Conservation (phyloP, 2,329 filamentous ascomycete species). For the Penicillium frequentans region DNA sequence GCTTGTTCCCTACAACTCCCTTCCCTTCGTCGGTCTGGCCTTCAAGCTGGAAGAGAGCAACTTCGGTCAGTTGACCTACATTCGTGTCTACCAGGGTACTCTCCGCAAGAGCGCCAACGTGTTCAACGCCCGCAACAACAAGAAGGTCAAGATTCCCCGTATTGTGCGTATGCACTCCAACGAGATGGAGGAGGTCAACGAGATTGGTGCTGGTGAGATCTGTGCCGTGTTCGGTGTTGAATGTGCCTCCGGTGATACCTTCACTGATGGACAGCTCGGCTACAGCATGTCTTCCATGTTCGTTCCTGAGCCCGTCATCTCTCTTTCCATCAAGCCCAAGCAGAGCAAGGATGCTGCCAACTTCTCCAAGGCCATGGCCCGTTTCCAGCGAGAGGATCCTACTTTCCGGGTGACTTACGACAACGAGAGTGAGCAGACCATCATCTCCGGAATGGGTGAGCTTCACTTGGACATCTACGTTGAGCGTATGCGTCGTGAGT, state of each 20-base stretch:
- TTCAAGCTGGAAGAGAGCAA: slow-evolving; percentile 99
- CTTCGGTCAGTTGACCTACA: slow-evolving; percentile 96
- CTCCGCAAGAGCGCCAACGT: slow-evolving; percentile 86
- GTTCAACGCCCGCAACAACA: slow-evolving; percentile 89
- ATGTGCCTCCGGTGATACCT: slow-evolving; percentile 95
- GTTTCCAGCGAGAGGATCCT: slow-evolving; percentile 96
- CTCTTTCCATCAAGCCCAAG: slow-evolving; percentile 95
- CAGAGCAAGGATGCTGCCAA: slow-evolving; percentile 86
- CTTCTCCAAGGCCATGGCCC: slow-evolving; percentile 98
- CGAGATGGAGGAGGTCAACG: slow-evolving; percentile 94
- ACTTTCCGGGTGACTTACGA: slow-evolving; percentile 96
- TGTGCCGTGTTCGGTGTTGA: slow-evolving; percentile 98
- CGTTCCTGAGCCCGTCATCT: slow-evolving; percentile 97
- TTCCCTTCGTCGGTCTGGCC: slow-evolving; percentile 91
- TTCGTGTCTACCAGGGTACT: slow-evolving; percentile 94
- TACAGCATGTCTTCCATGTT: slow-evolving; percentile 98
- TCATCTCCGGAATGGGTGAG: slow-evolving; percentile 98
- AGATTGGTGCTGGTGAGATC: slow-evolving; percentile 95
- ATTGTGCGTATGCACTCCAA: slow-evolving; percentile 99
- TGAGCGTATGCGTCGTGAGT: slow-evolving; percentile 93
- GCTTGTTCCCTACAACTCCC: slow-evolving; percentile 86
- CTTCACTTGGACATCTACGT: slow-evolving; percentile 96
- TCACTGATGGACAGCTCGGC: slow-evolving; percentile 87
- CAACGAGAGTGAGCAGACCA: slow-evolving; percentile 88
- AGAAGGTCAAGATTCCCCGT: slow-evolving; percentile 93